These are phyloP conservation scores for Gastrodia elata DNA, from an alignment of 106 monocot species.

Conservation along the genomic window DNA sequence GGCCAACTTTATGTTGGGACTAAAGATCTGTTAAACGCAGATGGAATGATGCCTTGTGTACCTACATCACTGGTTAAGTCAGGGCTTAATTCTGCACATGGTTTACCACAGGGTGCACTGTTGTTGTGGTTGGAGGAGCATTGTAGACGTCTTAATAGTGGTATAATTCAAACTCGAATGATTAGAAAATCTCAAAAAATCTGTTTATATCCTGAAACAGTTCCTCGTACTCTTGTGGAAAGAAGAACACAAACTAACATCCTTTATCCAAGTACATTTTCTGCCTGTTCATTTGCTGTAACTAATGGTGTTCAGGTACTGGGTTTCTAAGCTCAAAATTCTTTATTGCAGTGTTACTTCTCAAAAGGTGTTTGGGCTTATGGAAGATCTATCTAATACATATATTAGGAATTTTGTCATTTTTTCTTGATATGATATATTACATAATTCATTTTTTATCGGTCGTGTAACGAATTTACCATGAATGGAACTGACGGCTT, in stretches of 20 bases:
- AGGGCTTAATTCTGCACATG: constrained; percentile 2
- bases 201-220: constrained; percentile 66
- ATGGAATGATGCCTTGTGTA: constrained; percentile 82
- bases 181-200: constrained; percentile 17
- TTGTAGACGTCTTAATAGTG: constrained; percentile 46
- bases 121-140: constrained; percentile 96
- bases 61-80: constrained; percentile 34
- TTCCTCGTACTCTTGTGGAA: constrained; percentile 36
- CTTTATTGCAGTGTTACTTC: neutral
- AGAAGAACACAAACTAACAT: constrained; percentile 18
- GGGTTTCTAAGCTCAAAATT: neutral
- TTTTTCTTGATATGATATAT: constrained; percentile 5
- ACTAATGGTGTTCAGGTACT: constrained; percentile 94
- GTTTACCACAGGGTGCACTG: constrained; percentile 46
- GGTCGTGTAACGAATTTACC: too few relatives aligned
- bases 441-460: too few relatives aligned
- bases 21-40: constrained; percentile 21
- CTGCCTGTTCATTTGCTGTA: constrained; percentile 55
- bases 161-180: constrained; percentile 43
- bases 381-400: neutral
- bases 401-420: neutral
- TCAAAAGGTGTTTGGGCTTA: neutral
- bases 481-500: too few relatives aligned
- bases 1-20: constrained; percentile 84
- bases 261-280: constrained; percentile 60